A percentile compares a stretch with the other conserved stretches of the same genome.
phyloP scores from a whole-genome alignment of 495 filamentous ascomycete genomes.

The Margaritispora aquatica region DNA sequence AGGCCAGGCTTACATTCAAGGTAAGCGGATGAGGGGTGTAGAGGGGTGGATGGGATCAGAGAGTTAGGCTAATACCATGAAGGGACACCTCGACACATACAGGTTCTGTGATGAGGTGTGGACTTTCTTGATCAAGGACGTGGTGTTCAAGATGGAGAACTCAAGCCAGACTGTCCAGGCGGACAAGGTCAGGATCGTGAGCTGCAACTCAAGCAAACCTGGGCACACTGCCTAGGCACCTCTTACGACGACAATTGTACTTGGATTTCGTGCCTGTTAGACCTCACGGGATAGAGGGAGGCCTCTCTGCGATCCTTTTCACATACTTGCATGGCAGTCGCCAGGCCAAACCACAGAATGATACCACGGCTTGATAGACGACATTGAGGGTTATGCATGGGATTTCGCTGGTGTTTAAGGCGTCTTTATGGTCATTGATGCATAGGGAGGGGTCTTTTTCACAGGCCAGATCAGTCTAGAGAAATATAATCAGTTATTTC shows the following conservation, averaged over 20 bases:
- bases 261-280: too few species aligned
- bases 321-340: background rate
- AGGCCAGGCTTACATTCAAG: constrained; percentile 91
- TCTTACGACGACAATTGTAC: too few species aligned
- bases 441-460: background rate
- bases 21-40: constrained; percentile 43
- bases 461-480: background rate
- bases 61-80: constrained; percentile 10
- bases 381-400: background rate
- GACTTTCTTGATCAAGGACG: constrained; percentile 98
- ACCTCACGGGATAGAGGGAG: too few species aligned
- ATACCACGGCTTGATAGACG: constrained; percentile 3
- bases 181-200: constrained; percentile 96
- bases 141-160: constrained; percentile 94
- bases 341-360: background rate
- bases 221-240: constrained; percentile 21
- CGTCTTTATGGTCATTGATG: background rate
- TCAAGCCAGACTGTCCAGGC: constrained; percentile 46
- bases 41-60: too few species aligned
- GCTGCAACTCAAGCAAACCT: constrained; percentile 45
- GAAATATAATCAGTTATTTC: background rate
- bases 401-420: background rate
- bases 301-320: background rate
- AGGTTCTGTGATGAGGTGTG: constrained; percentile 99
- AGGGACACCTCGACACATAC: constrained; percentile 98